Evolutionary conservation across 2,329 filamentous ascomycete genomes (phyloP), one percentile per base, ranked within the genome.

Genomic region (Penicillium sp.): DNA sequence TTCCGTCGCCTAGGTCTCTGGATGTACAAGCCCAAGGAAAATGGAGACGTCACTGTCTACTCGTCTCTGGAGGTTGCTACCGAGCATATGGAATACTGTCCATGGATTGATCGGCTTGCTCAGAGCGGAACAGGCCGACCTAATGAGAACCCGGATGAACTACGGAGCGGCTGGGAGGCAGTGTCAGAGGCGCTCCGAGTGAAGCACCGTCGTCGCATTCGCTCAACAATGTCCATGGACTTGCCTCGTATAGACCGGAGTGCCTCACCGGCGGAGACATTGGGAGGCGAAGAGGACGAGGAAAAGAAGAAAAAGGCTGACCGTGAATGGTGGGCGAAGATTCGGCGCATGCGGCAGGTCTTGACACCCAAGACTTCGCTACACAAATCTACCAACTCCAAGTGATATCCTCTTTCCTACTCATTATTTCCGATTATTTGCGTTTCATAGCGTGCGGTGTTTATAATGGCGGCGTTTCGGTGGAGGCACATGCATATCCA

Each of bases 1-100:
- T 88, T 95, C 65, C 85, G 94, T 53, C 85, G 92, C 1, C 78
- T 97, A 0, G 94, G 94, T 0, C 79, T 99, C 2, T 99, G 94
- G 94, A 87, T 99, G 77, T 97, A 95, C 69, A 88, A 85, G 64
- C 86, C 85, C 69, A 91, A 86, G 70, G 82, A 83, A 62, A 81
- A 87, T 27, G 72, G 69, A 14, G 67, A 66, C 13, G 48, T 61
- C 0, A 57, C 69, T 11, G 61, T 73, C 8, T 72, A 71, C 48
- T 64, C 66, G 5, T 80, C 83, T 50, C 78, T 94, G 1, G 85
- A 92, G 63, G 83, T 85, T 4, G 72, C 86, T 2, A 79, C 80
- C 5, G 87, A 92, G 68, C 89, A 94, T 69, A 83, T 90, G 55
- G 88, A 90, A 64, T 94, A 92, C 65, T 94, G 89, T 60, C 89